Evolutionary conservation across 805 yeast species (phyloP), one percentile per base, ranked within the genome.

Genomic region (Saccharomycopsis microspora): DNA sequence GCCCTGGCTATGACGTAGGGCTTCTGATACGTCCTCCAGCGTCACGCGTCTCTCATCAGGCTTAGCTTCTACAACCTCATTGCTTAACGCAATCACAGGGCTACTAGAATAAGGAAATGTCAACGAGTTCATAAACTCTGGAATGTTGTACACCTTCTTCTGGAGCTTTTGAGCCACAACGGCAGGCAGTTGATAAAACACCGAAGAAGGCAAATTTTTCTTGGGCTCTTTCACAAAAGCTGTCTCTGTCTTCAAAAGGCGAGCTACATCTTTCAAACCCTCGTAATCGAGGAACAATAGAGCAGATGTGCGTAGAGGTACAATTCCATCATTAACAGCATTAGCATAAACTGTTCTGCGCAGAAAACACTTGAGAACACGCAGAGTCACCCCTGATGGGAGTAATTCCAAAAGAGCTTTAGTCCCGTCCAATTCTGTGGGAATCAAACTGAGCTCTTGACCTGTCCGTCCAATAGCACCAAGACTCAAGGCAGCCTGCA

Each of bases 381-480:
- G 66, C 57, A 81, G 80, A 0, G 87, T 77, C 1, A 85, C 81
- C 2, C 83, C 85, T 0, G 82, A 71, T 0, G 94, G 85, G 10
- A 85, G 63, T 29, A 80, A 57, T 43, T 75, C 68, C 19, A 85
- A 62, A 35, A 85, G 60, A 0, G 93, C 88, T 46, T 58, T 62
- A 5, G 36, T 52, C 30, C 49, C 46, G 37, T 67, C 70, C 10
- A 64, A 60, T 37, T 70, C 74, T 2, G 65, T 48, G 38, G 63
- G 64, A 49, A 72, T 71, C 38, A 85, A 64, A 0, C 87, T 84
- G 51, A 85, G 63, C 59, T 85, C 94, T 58, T 78, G 84, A 1
- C 95, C 95, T 0, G 94, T 81, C 57, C 75, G 78, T 1, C 95
- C 95, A 9, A 82, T 85, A 19, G 82, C 70, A 0, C 95, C 95